Percentiles rank a stretch among this genome's conserved stretches.
Conservation (phyloP, 2,329 filamentous ascomycete species). For the Trichoderma citrinoviride region DNA sequence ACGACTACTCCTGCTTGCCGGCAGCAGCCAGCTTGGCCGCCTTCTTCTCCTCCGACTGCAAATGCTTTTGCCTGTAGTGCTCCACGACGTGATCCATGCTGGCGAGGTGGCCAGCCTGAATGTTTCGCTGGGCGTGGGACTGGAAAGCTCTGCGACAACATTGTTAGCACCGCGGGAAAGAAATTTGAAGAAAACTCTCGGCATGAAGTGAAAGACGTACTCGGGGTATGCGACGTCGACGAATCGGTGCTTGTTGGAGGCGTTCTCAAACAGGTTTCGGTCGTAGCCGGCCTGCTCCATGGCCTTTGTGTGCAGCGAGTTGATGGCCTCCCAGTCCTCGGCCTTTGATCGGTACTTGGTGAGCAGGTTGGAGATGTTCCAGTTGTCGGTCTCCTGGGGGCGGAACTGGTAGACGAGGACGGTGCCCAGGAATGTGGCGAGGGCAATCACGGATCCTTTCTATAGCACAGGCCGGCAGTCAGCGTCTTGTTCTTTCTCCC, state of each 20-base stretch:
- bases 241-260: conserved; percentile 42
- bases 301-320: conserved; percentile 50
- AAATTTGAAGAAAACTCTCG: no score
- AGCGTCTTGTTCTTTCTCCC: not conserved
- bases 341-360: conserved; percentile 46
- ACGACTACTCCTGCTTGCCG: conserved; percentile 34
- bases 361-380: conserved; percentile 43
- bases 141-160: conserved; percentile 44
- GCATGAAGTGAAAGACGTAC: conserved; percentile 39
- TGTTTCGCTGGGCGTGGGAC: conserved; percentile 50
- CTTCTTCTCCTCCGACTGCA: conserved; percentile 56
- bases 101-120: conserved; percentile 53
- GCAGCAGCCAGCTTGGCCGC: conserved; percentile 43
- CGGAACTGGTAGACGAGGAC: conserved; percentile 50
- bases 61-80: conserved; percentile 55
- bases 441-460: conserved; percentile 49
- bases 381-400: conserved; percentile 50
- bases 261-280: conserved; percentile 53
- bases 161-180: not conserved
- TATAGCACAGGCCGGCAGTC: conserved; percentile 30
- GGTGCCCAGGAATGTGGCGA: conserved; percentile 45
- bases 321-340: conserved; percentile 52
- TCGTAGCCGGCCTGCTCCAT: conserved; percentile 57
- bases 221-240: conserved; percentile 57
- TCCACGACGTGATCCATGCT: conserved; percentile 56